Conservation (phyloP, 768 basidiomycete species). For the Suillus subluteus region DNA sequence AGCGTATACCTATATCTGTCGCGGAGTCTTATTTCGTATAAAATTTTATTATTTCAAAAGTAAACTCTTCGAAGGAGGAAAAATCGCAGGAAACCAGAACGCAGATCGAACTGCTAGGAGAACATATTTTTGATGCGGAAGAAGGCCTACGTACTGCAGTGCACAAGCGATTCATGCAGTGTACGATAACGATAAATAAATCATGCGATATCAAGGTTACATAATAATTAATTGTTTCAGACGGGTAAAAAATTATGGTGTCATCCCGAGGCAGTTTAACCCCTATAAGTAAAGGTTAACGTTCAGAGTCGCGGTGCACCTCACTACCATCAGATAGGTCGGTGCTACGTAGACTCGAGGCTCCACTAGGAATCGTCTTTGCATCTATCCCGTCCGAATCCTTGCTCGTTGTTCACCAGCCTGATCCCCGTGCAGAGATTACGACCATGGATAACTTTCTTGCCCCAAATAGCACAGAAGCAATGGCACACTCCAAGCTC, state of each 20-base stretch:
- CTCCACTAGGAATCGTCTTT: not conserved
- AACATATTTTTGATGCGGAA: not conserved
- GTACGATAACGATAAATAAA: not conserved
- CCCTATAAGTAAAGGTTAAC: not conserved
- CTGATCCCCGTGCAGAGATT: not conserved
- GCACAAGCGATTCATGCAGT: not conserved
- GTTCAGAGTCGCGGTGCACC: not conserved
- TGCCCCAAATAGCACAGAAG: constrained; percentile 67
- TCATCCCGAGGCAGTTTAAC: constrained; percentile 3
- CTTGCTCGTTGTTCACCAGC: constrained; percentile 6
- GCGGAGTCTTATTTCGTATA: not conserved
- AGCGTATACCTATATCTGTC: not conserved
- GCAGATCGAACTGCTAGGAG: not conserved
- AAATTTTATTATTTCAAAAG: not conserved
- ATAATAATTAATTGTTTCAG: not conserved
- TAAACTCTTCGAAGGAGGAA: not conserved
- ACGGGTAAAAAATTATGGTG: not conserved
- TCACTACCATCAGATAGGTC: not conserved
- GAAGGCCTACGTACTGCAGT: not conserved
- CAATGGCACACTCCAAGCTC: constrained; percentile 59
- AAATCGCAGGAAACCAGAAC: not conserved
- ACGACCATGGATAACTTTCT: constrained; percentile 60
- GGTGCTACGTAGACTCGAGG: not conserved
- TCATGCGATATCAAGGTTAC: not conserved
- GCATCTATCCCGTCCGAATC: not conserved